Evolutionary conservation across 805 yeast genomes (phyloP).

Genomic region (Priceomyces fermenticarens): DNA sequence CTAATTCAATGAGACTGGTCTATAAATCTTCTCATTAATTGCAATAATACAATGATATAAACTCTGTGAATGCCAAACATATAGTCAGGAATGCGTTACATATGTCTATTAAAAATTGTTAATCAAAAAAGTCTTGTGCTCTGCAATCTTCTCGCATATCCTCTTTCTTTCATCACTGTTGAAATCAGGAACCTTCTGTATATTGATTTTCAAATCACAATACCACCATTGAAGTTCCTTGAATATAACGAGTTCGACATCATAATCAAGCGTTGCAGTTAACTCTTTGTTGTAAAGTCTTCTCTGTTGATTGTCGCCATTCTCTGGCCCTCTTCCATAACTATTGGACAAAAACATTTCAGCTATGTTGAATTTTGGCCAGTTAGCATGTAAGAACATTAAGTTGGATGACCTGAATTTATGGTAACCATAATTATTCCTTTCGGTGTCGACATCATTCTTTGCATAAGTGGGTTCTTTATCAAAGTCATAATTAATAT

Average conservation of each 20-base stretch:
- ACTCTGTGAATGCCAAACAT: too few species aligned
- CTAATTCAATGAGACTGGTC: too few species aligned
- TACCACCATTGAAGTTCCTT: constrained; percentile 25
- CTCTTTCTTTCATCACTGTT: constrained; percentile 17
- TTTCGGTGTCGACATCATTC: constrained; percentile 16
- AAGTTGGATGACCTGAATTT: constrained; percentile 22
- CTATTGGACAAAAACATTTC: constrained; percentile 25
- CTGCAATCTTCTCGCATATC: constrained; percentile 21
- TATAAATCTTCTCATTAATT: too few species aligned
- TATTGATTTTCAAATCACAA: constrained; percentile 21
- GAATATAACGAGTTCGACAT: constrained; percentile 26
- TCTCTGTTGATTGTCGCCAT: constrained; percentile 21
- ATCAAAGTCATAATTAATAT: constrained; percentile 10
- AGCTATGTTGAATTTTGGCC: constrained; percentile 29
- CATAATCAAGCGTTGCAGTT: constrained; percentile 21
- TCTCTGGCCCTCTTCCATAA: constrained; percentile 25
- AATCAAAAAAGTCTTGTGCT: constrained; percentile 21
- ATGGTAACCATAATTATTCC: constrained; percentile 28
- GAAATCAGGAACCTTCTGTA: constrained; percentile 19
- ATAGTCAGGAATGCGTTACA: too few species aligned
- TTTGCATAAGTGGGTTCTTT: constrained; percentile 18
- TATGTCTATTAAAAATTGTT: not conserved
- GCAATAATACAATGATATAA: too few species aligned
- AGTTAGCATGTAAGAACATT: constrained; percentile 36
- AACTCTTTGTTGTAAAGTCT: constrained; percentile 26